Percentiles rank a stretch among this genome's conserved stretches.
Conservation (phyloP, 805 yeast genomes). For the Saccharomycopsis babjevae region DNA sequence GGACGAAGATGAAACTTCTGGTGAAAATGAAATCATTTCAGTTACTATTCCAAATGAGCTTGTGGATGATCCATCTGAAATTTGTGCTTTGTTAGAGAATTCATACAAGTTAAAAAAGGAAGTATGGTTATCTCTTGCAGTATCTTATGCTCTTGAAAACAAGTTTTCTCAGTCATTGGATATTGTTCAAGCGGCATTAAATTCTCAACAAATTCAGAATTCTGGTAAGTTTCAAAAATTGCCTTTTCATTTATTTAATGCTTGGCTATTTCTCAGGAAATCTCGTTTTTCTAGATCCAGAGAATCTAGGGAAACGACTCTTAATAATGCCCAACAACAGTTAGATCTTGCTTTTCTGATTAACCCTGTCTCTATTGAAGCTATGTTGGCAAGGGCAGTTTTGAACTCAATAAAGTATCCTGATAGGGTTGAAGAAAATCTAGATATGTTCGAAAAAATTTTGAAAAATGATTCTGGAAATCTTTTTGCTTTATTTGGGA, state of each 20-base stretch:
- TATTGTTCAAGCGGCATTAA: slow-evolving; percentile 51
- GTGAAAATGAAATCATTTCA: slow-evolving; percentile 66
- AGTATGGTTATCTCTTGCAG: slow-evolving; percentile 78
- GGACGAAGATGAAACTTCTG: slow-evolving; percentile 8
- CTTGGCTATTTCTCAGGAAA: slow-evolving; percentile 60
- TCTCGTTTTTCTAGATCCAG: slow-evolving; percentile 25
- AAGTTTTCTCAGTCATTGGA: slow-evolving; percentile 51
- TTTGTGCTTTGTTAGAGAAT: slow-evolving; percentile 65
- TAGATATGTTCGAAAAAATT: slow-evolving; percentile 12
- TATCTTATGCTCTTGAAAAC: slow-evolving; percentile 62
- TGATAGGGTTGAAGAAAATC: slow-evolving; percentile 6
- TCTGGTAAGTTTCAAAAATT: slow-evolving; percentile 28
- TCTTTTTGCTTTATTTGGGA: slow-evolving; percentile 68
- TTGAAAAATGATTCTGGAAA: slow-evolving; percentile 46
- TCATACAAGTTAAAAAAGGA: slow-evolving; percentile 59
- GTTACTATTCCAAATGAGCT: slow-evolving; percentile 72
- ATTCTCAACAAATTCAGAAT: slow-evolving; percentile 25
- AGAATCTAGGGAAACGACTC: slow-evolving; percentile 25
- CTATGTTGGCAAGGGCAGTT: slow-evolving; percentile 10
- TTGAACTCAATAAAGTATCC: slow-evolving; percentile 8
- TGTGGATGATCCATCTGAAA: slow-evolving; percentile 70
- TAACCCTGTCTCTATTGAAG: slow-evolving; percentile 12
- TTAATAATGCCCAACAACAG: slow-evolving; percentile 34
- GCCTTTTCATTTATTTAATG: slow-evolving; percentile 49
- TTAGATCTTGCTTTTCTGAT: slow-evolving; percentile 36